Percentiles rank a stretch among this genome's conserved stretches.
Conservation (phyloP, 108 stramenopile genomes). For the Fistulifera pelliculosa region DNA sequence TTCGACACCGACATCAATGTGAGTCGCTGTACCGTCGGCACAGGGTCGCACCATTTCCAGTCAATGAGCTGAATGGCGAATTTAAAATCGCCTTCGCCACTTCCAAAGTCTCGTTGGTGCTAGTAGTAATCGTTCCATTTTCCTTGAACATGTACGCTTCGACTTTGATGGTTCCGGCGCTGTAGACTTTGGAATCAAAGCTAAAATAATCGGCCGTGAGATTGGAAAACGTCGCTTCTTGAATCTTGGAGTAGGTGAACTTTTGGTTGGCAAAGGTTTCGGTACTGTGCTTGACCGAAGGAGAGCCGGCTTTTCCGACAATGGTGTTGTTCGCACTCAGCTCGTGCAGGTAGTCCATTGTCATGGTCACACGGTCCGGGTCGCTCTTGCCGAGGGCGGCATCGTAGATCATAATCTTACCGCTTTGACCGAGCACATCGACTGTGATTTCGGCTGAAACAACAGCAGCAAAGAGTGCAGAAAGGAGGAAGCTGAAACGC, state of each 20-base stretch:
- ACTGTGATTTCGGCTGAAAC: background rate
- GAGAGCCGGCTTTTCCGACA: conserved; percentile 3
- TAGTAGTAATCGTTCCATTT: background rate
- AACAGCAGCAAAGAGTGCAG: background rate
- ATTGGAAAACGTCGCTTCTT: background rate
- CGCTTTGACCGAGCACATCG: background rate
- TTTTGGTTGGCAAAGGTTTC: conserved; percentile 7
- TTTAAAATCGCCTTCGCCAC: conserved; percentile 2
- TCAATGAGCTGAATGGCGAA: conserved; percentile 2
- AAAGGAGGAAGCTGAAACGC: too few species aligned
- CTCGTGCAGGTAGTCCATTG: conserved; percentile 1
- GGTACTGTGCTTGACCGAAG: background rate
- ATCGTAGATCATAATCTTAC: conserved; percentile 6
- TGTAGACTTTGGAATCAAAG: background rate
- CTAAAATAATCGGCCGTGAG: background rate
- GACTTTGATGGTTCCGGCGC: background rate
- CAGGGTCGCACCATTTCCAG: conserved; percentile 4
- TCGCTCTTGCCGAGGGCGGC: background rate
- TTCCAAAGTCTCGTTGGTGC: background rate
- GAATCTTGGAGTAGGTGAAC: background rate
- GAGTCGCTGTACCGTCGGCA: background rate
- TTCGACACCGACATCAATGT: conserved; percentile 3
- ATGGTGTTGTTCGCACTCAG: background rate
- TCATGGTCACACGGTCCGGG: background rate
- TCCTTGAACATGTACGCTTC: conserved; percentile 4